Percentiles rank a stretch among this genome's conserved stretches.
Conservation (phyloP, 1,139 yeast species). For the Magnusiomyces sp. region DNA sequence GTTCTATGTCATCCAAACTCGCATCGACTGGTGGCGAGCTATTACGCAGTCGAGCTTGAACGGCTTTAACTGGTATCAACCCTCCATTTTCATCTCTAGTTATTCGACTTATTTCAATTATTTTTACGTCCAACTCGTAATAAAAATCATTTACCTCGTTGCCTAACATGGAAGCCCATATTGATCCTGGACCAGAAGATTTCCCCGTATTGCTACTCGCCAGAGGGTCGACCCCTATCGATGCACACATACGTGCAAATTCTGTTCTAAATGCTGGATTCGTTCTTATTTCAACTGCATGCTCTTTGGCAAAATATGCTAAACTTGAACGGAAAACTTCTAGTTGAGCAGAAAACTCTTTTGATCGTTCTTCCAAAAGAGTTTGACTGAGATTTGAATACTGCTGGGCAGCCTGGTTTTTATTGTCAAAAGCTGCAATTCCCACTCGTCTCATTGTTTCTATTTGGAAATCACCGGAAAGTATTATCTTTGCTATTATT, state of each 20-base stretch:
- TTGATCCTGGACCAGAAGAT: slow-evolving; percentile 25
- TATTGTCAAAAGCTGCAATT: slow-evolving; percentile 35
- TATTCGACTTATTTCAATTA: slow-evolving; percentile 65
- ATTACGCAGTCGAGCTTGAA: slow-evolving; percentile 34
- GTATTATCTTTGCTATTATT: too few relatives aligned
- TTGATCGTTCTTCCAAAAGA: slow-evolving; percentile 28
- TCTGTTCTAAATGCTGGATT: slow-evolving; percentile 60
- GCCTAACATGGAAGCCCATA: slow-evolving; percentile 34
- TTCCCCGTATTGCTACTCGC: slow-evolving; percentile 36
- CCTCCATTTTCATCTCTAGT: slow-evolving; percentile 77
- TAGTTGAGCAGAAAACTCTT: slow-evolving; percentile 32
- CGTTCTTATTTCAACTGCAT: slow-evolving; percentile 57
- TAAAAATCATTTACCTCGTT: slow-evolving; percentile 46
- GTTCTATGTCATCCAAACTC: slow-evolving; percentile 41
- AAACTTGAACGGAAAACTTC: slow-evolving; percentile 33
- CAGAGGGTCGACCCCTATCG: slow-evolving; percentile 79
- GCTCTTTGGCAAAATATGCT: slow-evolving; percentile 33
- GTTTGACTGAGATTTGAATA: slow-evolving; percentile 30
- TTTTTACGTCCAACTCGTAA: slow-evolving; percentile 58
- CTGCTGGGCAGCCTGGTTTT: slow-evolving; percentile 26
- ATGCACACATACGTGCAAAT: slow-evolving; percentile 65
- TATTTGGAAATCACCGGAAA: too few relatives aligned
- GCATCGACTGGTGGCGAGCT: slow-evolving; percentile 30
- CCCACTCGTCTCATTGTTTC: slow-evolving; percentile 36
- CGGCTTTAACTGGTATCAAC: slow-evolving; percentile 54